Percentiles rank a stretch among this genome's conserved stretches.
Conservation (phyloP, 352 stramenopile genomes). For the Blastocystis sp. region DNA sequence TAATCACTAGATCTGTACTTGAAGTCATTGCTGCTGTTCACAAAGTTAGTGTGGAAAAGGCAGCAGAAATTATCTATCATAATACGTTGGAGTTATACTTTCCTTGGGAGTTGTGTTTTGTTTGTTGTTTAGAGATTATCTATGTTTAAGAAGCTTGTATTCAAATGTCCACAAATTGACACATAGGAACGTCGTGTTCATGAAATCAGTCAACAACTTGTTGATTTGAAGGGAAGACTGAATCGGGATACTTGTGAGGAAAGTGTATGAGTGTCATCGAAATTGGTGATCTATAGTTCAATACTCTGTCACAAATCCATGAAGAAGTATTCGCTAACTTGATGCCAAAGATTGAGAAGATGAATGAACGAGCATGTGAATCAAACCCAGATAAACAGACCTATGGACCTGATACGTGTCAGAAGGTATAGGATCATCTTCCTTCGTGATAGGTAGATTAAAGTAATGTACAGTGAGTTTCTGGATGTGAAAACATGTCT, state of each 20-base stretch:
- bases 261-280: neutral
- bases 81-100: conserved; percentile 44
- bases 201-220: neutral
- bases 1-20: conserved; percentile 15
- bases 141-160: conserved; percentile 60
- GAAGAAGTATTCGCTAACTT: neutral
- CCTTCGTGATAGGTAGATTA: conserved; percentile 5
- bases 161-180: neutral
- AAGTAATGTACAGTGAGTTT: neutral
- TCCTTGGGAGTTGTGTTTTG: conserved; percentile 56
- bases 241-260: neutral
- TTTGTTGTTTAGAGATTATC: conserved; percentile 24
- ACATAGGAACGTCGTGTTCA: conserved; percentile 22
- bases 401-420: conserved; percentile 44
- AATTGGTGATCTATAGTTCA: neutral
- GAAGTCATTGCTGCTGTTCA: conserved; percentile 47
- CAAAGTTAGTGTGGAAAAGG: neutral
- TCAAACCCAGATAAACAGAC: conserved; percentile 14
- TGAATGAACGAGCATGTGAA: conserved; percentile 39
- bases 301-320: neutral
- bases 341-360: conserved; percentile 37
- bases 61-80: conserved; percentile 17
- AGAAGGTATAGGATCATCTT: neutral
- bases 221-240: neutral
- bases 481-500: neutral